Conservation (phyloP, 352 stramenopile species). For the Elongisporangium senticosum region DNA sequence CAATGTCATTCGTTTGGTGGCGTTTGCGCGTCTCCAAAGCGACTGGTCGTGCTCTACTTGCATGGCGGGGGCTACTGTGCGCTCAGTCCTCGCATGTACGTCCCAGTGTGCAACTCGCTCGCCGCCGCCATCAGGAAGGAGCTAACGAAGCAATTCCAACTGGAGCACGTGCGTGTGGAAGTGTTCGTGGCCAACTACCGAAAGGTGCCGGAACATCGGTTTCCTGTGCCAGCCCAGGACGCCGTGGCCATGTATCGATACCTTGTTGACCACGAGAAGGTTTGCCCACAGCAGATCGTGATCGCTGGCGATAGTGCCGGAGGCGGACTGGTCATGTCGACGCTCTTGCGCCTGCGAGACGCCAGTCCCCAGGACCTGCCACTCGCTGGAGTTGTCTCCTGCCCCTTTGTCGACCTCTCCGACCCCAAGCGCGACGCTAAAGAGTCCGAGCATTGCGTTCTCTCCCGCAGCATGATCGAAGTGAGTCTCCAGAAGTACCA, state of each 20-base stretch:
- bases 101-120: constrained; percentile 28
- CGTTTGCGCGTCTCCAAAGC: constrained; percentile 5
- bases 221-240: constrained; percentile 31
- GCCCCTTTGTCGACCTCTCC: constrained; percentile 25
- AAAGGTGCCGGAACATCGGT: constrained; percentile 38
- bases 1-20: neutral
- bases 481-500: constrained; percentile 18
- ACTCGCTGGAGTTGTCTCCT: constrained; percentile 24
- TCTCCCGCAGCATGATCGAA: constrained; percentile 18
- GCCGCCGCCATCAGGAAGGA: constrained; percentile 18
- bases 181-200: constrained; percentile 46
- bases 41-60: constrained; percentile 27
- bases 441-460: constrained; percentile 24
- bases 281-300: constrained; percentile 31
- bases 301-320: constrained; percentile 38
- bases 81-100: constrained; percentile 35
- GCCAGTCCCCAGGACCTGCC: constrained; percentile 19
- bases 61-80: constrained; percentile 43
- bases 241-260: constrained; percentile 36
- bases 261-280: constrained; percentile 22
- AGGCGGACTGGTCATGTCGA: constrained; percentile 31
- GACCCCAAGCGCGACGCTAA: neutral
- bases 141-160: constrained; percentile 10
- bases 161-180: constrained; percentile 20
- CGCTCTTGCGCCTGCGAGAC: constrained; percentile 31